Base-by-base conservation (phyloP, 306 rosid genomes). In the Fragaria vesca region DNA sequence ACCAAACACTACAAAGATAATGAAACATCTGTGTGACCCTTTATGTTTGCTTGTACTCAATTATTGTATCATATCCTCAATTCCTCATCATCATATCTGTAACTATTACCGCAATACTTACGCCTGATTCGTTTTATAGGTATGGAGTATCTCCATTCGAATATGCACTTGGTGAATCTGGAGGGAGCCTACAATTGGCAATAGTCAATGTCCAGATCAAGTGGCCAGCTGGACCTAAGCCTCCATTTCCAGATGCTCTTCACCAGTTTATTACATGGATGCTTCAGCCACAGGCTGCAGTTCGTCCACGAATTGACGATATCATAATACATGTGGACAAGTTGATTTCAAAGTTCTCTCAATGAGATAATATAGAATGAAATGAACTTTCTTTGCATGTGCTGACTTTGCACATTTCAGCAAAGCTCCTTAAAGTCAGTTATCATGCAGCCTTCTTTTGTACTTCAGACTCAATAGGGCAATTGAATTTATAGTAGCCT, bases 101-200 rank as follows among this genome's bases (percentile, higher is more conserved):
- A 47, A 72, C 60, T 51, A 43, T 43, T 69, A 67, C 75, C 36
- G 16, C 38, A 57, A 63, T 46, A 74, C 72, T 72, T 10, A 28
- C 85, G 79, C 65, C 69, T 78, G 38, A 52, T 52, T 45, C 55
- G 74, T 52, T 81, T 78, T 79, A 48, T 78, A 95, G 99, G 96
- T 93, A 93, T 48, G 99, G 99, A 72, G 87, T 88, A 78, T 95
- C 99, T 78, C 99, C 99, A 36, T 95, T 95, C 83, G 99, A 96
- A 80, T 96, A 96, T 84, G 99, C 92, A 12, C 97, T 96, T 69
- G 99, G 96, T 32, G 99, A 96, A 86, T 89, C 97, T 67, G 97
- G 97, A 78, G 99, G 99, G 77, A 93, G 98, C 87, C 92, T 96
- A 79, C 99, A 93, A 73, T 81, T 93, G 90, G 99, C 99, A 61